Base-by-base conservation (phyloP, 306 rosid genomes). In the Vicia villosa region DNA sequence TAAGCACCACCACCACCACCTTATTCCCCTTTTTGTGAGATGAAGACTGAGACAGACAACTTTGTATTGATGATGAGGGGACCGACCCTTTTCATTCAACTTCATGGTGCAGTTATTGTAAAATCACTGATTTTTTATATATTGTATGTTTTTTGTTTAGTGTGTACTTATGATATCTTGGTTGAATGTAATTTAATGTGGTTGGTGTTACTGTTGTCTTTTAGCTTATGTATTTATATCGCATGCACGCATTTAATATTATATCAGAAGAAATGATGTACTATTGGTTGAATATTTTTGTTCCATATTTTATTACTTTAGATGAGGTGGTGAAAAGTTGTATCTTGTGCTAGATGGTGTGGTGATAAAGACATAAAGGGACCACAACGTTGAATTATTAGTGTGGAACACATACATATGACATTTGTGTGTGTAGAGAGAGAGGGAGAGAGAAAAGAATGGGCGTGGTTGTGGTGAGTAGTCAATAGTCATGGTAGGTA, bases 181-280 rank as follows among this genome's bases (percentile, higher is more conserved):
- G 85, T 70, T 85, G 81, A 80, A 75, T 69, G 84, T 66, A 70
- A 79, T 80, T 80, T 68, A 49, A 54, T 62, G 60, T 65, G 67
- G 74, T 77, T 77, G 88, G 79, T 86, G 82, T 73, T 83, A 3
- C 16, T 63, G 75, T 80, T 82, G 91, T 86, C 86, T 5, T 77
- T 77, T 75, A 77, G 84, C 72, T 32, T 34, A 19, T 86, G 91
- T 88, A 76, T 76, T 80, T 69, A 79, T 81, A 79, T 88, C 81
- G 90, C 96, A 84, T 85, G 98, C 96, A 78, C 81, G 89, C 90
- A 72, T 85, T 94, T 84, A 91, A 84, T 73, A 70, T 46, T 61
- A 58, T 73, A 73, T 52, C 57, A 61, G 79, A 60, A 89, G 86
- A 66, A 84, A 86, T 79, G 84, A 87, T 76, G 84, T 73, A n/a